These are phyloP conservation scores for Phytomonas sp. DNA, from an alignment of 208 protist genomes.

Conservation along the genomic window DNA sequence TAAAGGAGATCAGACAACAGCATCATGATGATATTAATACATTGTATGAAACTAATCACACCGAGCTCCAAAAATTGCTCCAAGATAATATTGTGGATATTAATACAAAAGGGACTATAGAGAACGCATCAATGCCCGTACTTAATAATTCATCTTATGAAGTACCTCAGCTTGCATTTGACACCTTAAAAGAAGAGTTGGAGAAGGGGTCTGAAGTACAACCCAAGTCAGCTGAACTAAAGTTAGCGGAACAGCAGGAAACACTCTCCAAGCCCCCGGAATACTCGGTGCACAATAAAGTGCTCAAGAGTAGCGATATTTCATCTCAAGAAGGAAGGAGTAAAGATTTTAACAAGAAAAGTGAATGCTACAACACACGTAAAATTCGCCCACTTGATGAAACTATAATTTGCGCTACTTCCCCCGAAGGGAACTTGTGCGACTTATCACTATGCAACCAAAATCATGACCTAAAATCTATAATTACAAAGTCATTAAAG, in stretches of 20 bases:
- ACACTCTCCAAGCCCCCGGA: background rate
- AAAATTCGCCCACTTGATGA: background rate
- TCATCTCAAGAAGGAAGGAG: background rate
- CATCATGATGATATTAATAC: constrained; percentile 12
- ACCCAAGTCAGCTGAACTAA: background rate
- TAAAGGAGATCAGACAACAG: constrained; percentile 12
- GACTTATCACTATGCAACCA: background rate
- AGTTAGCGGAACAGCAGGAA: background rate
- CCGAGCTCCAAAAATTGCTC: constrained; percentile 16
- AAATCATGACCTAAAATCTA: constrained; percentile 30
- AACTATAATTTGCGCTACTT: background rate
- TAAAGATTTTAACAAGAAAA: background rate
- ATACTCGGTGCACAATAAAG: background rate
- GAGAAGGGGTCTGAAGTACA: background rate
- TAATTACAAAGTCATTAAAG: constrained; percentile 57
- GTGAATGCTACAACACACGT: background rate
- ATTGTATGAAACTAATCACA: constrained; percentile 12
- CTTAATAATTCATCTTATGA: background rate
- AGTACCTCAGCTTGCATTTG: background rate
- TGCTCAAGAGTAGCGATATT: background rate
- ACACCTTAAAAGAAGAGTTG: background rate
- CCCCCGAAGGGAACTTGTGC: background rate
- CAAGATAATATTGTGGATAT: background rate
- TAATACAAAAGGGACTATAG: background rate
- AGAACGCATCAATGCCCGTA: background rate